These are phyloP conservation scores for Halenospora varia DNA, from an alignment of 495 filamentous ascomycete species.

Conservation along the genomic window DNA sequence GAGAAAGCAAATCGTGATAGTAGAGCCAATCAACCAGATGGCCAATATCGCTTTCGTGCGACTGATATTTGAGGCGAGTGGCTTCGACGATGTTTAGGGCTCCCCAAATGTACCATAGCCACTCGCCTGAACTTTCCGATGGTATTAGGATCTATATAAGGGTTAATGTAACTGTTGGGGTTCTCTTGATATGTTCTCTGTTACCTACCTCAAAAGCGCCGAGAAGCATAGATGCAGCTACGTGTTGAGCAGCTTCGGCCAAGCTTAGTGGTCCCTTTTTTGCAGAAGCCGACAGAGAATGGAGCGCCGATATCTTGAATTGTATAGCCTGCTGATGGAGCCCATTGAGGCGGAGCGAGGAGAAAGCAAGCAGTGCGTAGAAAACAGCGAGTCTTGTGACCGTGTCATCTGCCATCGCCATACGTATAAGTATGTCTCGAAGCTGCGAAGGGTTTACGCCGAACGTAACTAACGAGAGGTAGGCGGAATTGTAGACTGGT, in stretches of 20 bases:
- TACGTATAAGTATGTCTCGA: conserved; percentile 25
- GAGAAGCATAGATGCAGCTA: conserved; percentile 34
- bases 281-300: conserved; percentile 22
- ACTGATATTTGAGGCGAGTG: not conserved
- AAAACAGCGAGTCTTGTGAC: conserved; percentile 23
- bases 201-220: conserved; percentile 32
- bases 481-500: too few relatives aligned
- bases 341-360: conserved; percentile 28
- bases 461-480: too few relatives aligned
- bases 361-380: conserved; percentile 29
- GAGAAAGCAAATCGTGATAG: not conserved
- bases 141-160: conserved; percentile 24
- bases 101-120: conserved; percentile 11
- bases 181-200: too few relatives aligned
- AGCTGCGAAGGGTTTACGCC: conserved; percentile 20
- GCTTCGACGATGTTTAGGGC: not conserved
- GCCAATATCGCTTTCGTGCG: conserved; percentile 17
- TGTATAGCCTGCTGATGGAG: conserved; percentile 28
- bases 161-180: too few relatives aligned
- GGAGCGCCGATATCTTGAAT: conserved; percentile 29
- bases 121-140: conserved; percentile 24
- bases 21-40: conserved; percentile 19
- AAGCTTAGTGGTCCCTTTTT: conserved; percentile 8
- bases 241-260: conserved; percentile 30
- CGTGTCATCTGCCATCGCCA: conserved; percentile 22